Base-by-base conservation (phyloP, 345 rosid genomes). In the Zanthoxylum bungeanum region DNA sequence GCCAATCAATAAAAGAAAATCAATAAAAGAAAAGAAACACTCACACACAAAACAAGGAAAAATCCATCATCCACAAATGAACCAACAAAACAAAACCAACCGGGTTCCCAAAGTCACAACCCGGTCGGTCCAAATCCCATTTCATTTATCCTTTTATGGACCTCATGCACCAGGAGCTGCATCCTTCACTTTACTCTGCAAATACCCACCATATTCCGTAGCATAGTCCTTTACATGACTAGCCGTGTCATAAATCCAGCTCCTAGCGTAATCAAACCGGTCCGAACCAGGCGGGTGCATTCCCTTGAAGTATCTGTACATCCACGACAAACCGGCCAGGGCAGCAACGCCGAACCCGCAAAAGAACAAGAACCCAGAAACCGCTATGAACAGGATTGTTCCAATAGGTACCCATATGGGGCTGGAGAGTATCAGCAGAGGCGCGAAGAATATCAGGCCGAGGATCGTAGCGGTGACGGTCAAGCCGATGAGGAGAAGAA, bases 151-250 rank as follows among this genome's bases (percentile, higher is more conserved):
- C n/a, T n/a, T n/a, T n/a, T n/a, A n/a, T n/a, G n/a, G 9, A 14
- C 7, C 44, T 87, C 84, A 94, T 12, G 99, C 97, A 72, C 98
- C 90, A 31, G 98, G 97, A 73, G 99, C 99, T 1, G 93, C 96
- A 76, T 92, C 96, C 79, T 94, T 92, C n/a, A 86, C 86, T 81
- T 82, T 92, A 76, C 85, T 82, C 81, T 89, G 93, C 65, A 89
- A 74, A 60, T 85, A 87, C 66, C 88, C 99, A 34, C 98, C 93
- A 42, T 92, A 95, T 60, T 89, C 98, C 28, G 86, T 86, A 0
- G 94, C 96, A 58, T 85, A 87, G 55, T 86, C 98, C 87, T 92
- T 92, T 10, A 90, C 89, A 71, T 90, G 94, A 64, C 75, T 75
- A 4, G 98, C 95, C 17, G 98, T 95, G 53, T 95, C 93, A 62